Evolutionary conservation across 108 stramenopile genomes (phyloP).

Genomic region (Nitzschia sp.): DNA sequence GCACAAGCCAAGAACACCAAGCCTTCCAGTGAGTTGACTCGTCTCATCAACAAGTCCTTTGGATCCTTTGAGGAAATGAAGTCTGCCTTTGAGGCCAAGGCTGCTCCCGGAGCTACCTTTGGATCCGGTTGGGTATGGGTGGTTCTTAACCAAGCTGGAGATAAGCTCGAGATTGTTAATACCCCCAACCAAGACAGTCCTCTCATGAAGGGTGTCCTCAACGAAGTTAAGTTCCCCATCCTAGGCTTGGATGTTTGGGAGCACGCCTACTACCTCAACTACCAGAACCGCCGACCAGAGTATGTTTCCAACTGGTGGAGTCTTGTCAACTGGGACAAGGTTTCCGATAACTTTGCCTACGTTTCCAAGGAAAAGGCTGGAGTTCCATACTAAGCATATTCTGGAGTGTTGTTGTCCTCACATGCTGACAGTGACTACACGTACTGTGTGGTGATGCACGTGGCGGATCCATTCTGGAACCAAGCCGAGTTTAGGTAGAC

Average conservation of each 20-base stretch:
- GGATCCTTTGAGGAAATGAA: slow-evolving; percentile 90
- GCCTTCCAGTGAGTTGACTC: slow-evolving; percentile 68
- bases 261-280: slow-evolving; percentile 98
- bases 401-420: too few species aligned
- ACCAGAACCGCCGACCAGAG: slow-evolving; percentile 97
- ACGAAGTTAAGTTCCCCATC: slow-evolving; percentile 94
- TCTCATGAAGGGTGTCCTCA: slow-evolving; percentile 89
- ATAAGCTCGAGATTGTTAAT: slow-evolving; percentile 85
- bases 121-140: slow-evolving; percentile 97
- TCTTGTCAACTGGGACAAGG: slow-evolving; percentile 96
- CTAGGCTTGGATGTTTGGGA: slow-evolving; percentile 99
- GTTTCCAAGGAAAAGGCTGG: slow-evolving; percentile 82
- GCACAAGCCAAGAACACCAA: slow-evolving; percentile 86
- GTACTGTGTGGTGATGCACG: too few species aligned
- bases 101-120: slow-evolving; percentile 93
- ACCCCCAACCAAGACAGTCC: slow-evolving; percentile 98
- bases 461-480: too few species aligned
- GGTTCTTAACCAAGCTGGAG: slow-evolving; percentile 76
- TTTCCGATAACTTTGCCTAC: slow-evolving; percentile 84
- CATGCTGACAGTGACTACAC: too few species aligned
- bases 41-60: slow-evolving; percentile 83
- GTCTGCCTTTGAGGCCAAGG: slow-evolving; percentile 77
- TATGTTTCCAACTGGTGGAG: slow-evolving; percentile 97
- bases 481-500: too few species aligned
- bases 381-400: slow-evolving; percentile 42